These are phyloP conservation scores for Solanum chilense DNA, from an alignment of 257 asterid genomes.

Conservation along the genomic window DNA sequence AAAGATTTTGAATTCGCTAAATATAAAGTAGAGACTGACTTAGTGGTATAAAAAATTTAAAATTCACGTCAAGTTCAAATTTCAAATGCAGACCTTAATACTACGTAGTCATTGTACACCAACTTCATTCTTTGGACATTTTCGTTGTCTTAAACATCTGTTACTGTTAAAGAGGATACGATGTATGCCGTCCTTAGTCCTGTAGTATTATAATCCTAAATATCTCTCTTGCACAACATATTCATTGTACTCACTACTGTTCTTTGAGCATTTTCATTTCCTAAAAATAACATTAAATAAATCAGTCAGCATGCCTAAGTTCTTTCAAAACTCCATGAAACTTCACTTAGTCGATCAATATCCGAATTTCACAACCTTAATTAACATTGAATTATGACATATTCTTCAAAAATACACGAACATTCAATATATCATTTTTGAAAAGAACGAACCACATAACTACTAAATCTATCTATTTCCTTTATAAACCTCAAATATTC, in stretches of 20 bases:
- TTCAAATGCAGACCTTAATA: not conserved
- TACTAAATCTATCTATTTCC: not conserved
- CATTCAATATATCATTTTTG: not conserved
- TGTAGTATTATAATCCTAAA: too few relatives aligned
- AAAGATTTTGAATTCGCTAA: too few relatives aligned
- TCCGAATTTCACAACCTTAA: constrained; percentile 3
- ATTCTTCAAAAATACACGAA: not conserved
- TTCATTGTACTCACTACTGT: too few relatives aligned
- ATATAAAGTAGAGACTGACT: too few relatives aligned
- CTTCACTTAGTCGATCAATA: not conserved
- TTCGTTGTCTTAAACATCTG: not conserved
- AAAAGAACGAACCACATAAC: not conserved
- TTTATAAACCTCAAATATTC: too few relatives aligned
- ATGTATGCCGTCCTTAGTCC: too few relatives aligned
- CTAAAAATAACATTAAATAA: not conserved
- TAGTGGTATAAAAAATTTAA: fast-evolving
- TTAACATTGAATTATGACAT: constrained; percentile 7
- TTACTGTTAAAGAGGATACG: not conserved
- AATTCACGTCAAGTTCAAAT: too few relatives aligned
- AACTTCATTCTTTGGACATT: not conserved
- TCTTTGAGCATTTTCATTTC: too few relatives aligned
- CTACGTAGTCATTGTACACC: not conserved
- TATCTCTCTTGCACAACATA: not conserved
- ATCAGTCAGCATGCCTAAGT: not conserved
- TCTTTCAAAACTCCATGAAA: not conserved